These are phyloP conservation scores for Haematococcus lacustris DNA, from an alignment of 139 green algal species.

Conservation along the genomic window DNA sequence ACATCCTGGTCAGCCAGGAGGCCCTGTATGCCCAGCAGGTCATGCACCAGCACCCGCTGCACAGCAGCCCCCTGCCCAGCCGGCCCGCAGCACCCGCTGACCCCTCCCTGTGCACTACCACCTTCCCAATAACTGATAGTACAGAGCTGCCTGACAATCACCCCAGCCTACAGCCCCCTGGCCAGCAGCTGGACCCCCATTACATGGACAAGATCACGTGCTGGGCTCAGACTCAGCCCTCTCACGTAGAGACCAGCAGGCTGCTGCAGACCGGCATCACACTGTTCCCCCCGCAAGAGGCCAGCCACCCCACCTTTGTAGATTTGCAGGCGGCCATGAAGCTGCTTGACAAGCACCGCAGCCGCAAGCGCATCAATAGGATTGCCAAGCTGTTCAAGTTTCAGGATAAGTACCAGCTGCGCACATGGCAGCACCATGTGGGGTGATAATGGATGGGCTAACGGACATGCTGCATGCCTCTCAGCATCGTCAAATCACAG, in stretches of 20 bases:
- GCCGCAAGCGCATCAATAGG: constrained; percentile 22
- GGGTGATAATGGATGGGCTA: no score
- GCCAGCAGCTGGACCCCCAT: neutral
- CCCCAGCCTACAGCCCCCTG: neutral
- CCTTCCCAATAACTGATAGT: neutral
- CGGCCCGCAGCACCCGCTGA: no score
- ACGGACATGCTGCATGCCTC: no score
- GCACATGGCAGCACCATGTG: constrained; percentile 39
- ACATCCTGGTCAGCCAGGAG: no score
- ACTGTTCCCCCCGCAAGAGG: constrained; percentile 30
- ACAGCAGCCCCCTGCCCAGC: no score
- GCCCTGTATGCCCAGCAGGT: no score
- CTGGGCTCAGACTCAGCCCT: constrained; percentile 25
- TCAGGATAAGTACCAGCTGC: constrained; percentile 45
- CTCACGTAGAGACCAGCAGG: constrained; percentile 26
- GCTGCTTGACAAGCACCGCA: constrained; percentile 20
- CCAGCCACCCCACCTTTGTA: constrained; percentile 33
- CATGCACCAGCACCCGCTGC: no score
- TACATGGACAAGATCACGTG: constrained; percentile 11
- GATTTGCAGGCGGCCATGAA: constrained; percentile 25
- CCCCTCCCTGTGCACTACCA: neutral
- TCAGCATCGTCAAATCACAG: no score
- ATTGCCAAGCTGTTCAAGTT: neutral
- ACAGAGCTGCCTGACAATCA: constrained; percentile 3
- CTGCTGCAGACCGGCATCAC: constrained; percentile 20